A percentile compares a stretch with the other conserved stretches of the same genome.
Conservation (phyloP, 2,329 filamentous ascomycete species). For the Pseudovirgaria hyperparasitica region DNA sequence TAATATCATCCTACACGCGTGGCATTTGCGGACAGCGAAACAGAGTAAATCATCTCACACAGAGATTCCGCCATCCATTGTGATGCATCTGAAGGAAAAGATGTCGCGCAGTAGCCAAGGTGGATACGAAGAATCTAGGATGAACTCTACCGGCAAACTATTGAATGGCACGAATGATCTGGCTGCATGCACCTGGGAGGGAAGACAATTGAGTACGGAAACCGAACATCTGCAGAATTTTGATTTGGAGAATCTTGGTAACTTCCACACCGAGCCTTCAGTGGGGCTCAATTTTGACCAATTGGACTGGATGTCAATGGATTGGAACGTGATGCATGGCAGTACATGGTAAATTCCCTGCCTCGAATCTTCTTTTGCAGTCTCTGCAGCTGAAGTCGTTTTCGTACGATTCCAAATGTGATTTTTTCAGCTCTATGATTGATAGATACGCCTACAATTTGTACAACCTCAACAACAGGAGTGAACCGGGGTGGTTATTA, state of each 20-base stretch:
- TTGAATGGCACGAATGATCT: neutral
- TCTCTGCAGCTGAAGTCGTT: no score
- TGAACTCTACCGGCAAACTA: neutral
- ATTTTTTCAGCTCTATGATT: no score
- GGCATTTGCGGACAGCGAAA: slow-evolving; percentile 36
- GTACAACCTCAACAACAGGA: no score
- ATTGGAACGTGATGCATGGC: slow-evolving; percentile 11
- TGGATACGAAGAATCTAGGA: no score
- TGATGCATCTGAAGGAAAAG: neutral
- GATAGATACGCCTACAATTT: no score
- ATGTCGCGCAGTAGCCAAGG: neutral
- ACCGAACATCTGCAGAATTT: neutral
- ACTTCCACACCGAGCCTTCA: slow-evolving; percentile 6
- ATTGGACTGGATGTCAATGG: slow-evolving; percentile 15
- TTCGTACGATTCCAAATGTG: no score
- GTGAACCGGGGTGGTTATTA: no score
- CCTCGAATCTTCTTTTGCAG: no score
- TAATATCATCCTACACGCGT: slow-evolving; percentile 47
- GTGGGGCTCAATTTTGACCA: slow-evolving; percentile 12
- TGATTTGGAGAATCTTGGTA: no score
- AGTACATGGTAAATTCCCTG: slow-evolving; percentile 1
- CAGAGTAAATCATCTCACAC: neutral
- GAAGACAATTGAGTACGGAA: slow-evolving; percentile 3
- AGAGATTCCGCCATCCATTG: slow-evolving; percentile 1
- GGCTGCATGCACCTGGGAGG: slow-evolving; percentile 5